Evolutionary conservation across 768 basidiomycete species (phyloP).

Genomic region (Pisolithus marmoratus): DNA sequence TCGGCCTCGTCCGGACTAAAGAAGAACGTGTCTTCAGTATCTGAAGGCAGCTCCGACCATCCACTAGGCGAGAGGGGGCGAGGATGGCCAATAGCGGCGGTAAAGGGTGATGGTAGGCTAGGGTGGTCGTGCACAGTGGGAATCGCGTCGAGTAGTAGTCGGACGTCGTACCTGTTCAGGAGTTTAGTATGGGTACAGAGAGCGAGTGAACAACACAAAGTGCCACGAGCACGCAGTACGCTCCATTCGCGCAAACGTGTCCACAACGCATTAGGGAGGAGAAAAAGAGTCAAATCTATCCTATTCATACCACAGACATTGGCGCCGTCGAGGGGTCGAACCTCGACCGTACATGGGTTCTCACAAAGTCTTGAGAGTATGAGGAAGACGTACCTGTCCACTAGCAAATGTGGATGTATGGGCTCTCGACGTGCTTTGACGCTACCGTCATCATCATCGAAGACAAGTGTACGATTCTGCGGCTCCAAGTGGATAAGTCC

Average conservation of each 20-base stretch:
- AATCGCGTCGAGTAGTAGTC: constrained; percentile 61
- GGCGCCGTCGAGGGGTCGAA: too few relatives aligned
- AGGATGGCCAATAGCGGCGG: neutral
- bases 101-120: neutral
- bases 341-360: too few relatives aligned
- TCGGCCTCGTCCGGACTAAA: constrained; percentile 61
- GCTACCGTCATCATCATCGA: neutral
- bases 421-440: neutral
- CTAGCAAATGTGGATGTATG: constrained; percentile 43
- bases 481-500: constrained; percentile 32
- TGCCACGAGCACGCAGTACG: neutral
- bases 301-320: neutral
- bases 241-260: too few relatives aligned
- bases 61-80: constrained; percentile 47
- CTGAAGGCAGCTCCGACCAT: constrained; percentile 84
- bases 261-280: too few relatives aligned
- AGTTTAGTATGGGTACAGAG: neutral
- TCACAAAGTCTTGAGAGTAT: neutral
- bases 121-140: constrained; percentile 10
- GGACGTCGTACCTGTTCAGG: constrained; percentile 66
- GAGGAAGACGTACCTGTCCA: constrained; percentile 71
- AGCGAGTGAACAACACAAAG: neutral
- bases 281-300: neutral
- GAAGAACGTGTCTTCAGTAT: constrained; percentile 82
- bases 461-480: constrained; percentile 5